Evolutionary conservation across 345 rosid species (phyloP).

Genomic region (Garcia nutans): DNA sequence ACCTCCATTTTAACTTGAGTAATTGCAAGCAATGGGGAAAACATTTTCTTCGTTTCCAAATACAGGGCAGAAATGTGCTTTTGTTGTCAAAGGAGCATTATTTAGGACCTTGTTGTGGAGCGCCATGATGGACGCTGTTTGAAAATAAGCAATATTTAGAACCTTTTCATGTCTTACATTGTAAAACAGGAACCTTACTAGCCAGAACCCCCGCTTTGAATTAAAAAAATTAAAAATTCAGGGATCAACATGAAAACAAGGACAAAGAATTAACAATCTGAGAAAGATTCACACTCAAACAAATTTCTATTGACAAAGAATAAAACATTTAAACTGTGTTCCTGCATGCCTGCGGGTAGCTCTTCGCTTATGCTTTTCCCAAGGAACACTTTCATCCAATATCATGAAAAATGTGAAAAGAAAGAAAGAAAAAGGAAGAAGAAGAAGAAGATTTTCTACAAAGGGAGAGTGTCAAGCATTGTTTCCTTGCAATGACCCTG

Average conservation of each 20-base stretch:
- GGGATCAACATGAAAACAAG: not conserved
- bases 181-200: not conserved
- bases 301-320: constrained; percentile 4
- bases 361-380: not conserved
- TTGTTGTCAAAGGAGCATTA: not conserved
- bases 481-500: not conserved
- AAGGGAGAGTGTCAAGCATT: not conserved
- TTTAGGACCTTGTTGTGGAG: not conserved
- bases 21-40: not conserved
- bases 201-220: not conserved
- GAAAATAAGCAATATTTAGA: not conserved
- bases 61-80: not conserved
- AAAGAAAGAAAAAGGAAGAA: not conserved
- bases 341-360: not conserved
- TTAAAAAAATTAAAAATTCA: not conserved
- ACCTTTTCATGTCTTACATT: not conserved
- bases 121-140: not conserved
- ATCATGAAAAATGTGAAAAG: not conserved
- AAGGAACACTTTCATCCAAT: constrained; percentile 2
- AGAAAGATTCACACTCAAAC: constrained; percentile 2
- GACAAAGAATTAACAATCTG: not conserved
- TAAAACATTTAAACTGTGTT: constrained; percentile 4
- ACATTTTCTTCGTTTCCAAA: not conserved
- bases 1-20: not conserved
- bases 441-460: not conserved